A percentile compares a stretch with the other conserved stretches of the same genome.
Evolutionary conservation across 352 stramenopile genomes (phyloP).

Genomic region (Globisporangium carolinianum): DNA sequence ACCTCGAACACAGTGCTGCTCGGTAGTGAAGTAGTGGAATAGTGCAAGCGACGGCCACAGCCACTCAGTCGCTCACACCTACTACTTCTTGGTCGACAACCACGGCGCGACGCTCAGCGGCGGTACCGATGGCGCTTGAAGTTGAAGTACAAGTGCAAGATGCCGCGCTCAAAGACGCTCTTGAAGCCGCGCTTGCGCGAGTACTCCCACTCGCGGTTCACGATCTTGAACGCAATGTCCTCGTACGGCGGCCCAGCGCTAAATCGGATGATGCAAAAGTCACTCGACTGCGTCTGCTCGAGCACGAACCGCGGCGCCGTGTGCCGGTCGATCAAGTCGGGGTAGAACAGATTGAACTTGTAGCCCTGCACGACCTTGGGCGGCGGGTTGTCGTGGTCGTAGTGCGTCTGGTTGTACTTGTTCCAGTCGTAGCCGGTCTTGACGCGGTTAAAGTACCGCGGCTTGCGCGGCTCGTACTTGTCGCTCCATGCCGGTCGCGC

Average conservation of each 20-base stretch:
- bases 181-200: slow-evolving; percentile 96
- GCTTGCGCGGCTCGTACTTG: slow-evolving; percentile 97
- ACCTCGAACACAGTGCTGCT: too few species aligned
- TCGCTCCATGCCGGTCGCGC: slow-evolving; percentile 88
- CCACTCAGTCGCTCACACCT: too few species aligned
- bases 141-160: slow-evolving; percentile 99
- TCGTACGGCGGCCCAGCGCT: slow-evolving; percentile 97
- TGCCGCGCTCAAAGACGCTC: slow-evolving; percentile 97
- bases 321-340: slow-evolving; percentile 97
- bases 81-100: too few species aligned
- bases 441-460: slow-evolving; percentile 98
- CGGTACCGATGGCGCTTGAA: slow-evolving; percentile 98
- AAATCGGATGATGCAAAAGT: slow-evolving; percentile 99
- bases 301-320: slow-evolving; percentile 94
- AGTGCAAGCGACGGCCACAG: too few species aligned
- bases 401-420: slow-evolving; percentile 99
- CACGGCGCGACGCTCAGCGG: slow-evolving; percentile 45
- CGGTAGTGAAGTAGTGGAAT: too few species aligned
- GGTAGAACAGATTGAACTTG: slow-evolving; percentile 99
- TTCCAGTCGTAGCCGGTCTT: slow-evolving; percentile 99
- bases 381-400: slow-evolving; percentile 98
- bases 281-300: slow-evolving; percentile 86
- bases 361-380: slow-evolving; percentile 99
- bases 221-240: slow-evolving; percentile 99
- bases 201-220: slow-evolving; percentile 98